phyloP scores from a whole-genome alignment of 257 asterid genomes.

The Orobanche coerulescens region DNA sequence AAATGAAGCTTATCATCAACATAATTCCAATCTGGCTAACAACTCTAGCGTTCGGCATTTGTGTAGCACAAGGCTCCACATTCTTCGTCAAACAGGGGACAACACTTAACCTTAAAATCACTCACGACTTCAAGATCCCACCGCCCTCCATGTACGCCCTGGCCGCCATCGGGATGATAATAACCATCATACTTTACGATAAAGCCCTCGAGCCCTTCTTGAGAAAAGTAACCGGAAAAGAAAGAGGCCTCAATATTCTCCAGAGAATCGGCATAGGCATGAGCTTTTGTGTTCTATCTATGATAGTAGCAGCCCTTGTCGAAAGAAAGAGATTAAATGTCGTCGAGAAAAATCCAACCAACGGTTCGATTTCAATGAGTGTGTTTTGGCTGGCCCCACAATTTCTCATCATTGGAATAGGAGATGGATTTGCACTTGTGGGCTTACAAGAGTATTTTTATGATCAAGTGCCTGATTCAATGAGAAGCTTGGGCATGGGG shows the following conservation, averaged over 20 bases:
- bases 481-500: conserved; percentile 81
- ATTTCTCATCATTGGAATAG: conserved; percentile 57
- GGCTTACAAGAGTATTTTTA: conserved; percentile 84
- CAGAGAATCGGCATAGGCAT: conserved; percentile 81
- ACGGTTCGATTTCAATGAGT: conserved; percentile 55
- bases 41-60: conserved; percentile 63
- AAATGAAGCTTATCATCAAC: conserved; percentile 61
- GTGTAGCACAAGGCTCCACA: conserved; percentile 65
- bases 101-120: conserved; percentile 40
- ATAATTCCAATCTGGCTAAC: conserved; percentile 82
- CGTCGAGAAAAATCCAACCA: conserved; percentile 20
- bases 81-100: conserved; percentile 86
- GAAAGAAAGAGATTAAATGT: conserved; percentile 45
- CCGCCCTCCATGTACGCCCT: conserved; percentile 61
- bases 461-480: conserved; percentile 81
- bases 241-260: conserved; percentile 70
- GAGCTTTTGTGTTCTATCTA: conserved; percentile 44
- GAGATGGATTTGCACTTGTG: conserved; percentile 66
- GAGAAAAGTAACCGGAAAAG: conserved; percentile 47
- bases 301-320: conserved; percentile 67
- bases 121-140: conserved; percentile 39
- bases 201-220: conserved; percentile 54
- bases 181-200: conserved; percentile 51
- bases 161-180: conserved; percentile 66
- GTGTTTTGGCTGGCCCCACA: conserved; percentile 91